Percentiles rank a stretch among this genome's conserved stretches.
These are phyloP conservation scores for Suillus lakei DNA, from an alignment of 768 basidiomycete genomes.

Conservation along the genomic window DNA sequence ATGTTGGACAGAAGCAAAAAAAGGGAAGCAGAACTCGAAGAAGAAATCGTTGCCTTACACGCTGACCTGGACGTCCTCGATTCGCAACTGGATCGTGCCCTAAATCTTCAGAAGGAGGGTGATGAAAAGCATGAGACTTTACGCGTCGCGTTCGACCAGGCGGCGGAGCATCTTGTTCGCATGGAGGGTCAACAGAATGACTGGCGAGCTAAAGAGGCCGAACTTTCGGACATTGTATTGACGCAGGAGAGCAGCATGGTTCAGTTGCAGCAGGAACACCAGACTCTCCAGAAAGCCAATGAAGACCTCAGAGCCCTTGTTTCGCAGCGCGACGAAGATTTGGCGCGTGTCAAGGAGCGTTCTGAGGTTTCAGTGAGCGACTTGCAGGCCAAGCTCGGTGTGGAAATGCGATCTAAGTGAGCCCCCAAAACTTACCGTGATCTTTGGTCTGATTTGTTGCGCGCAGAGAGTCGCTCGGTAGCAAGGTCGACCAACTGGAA, in stretches of 20 bases:
- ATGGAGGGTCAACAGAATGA: constrained; percentile 78
- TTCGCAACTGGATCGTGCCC: constrained; percentile 81
- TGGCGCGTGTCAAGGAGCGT: constrained; percentile 73
- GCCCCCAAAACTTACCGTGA: constrained; percentile 24
- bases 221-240: constrained; percentile 61
- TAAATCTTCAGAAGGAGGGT: constrained; percentile 76
- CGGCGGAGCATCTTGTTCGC: constrained; percentile 83
- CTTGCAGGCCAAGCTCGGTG: constrained; percentile 70
- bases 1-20: constrained; percentile 84
- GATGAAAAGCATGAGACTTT: constrained; percentile 80
- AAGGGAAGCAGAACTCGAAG: constrained; percentile 84
- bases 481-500: constrained; percentile 65
- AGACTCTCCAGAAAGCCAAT: constrained; percentile 64
- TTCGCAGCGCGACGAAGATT: constrained; percentile 79
- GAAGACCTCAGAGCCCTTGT: constrained; percentile 75
- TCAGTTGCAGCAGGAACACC: constrained; percentile 58
- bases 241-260: constrained; percentile 64
- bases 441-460: neutral
- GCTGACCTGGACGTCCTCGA: constrained; percentile 84
- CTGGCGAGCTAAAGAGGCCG: constrained; percentile 67
- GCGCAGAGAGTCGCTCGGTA: constrained; percentile 65
- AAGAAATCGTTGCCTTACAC: constrained; percentile 81
- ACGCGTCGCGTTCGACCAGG: constrained; percentile 77
- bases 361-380: constrained; percentile 68
- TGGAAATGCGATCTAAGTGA: constrained; percentile 69